These are phyloP conservation scores for Starmerella bombi DNA, from an alignment of 805 yeast genomes.

Conservation along the genomic window DNA sequence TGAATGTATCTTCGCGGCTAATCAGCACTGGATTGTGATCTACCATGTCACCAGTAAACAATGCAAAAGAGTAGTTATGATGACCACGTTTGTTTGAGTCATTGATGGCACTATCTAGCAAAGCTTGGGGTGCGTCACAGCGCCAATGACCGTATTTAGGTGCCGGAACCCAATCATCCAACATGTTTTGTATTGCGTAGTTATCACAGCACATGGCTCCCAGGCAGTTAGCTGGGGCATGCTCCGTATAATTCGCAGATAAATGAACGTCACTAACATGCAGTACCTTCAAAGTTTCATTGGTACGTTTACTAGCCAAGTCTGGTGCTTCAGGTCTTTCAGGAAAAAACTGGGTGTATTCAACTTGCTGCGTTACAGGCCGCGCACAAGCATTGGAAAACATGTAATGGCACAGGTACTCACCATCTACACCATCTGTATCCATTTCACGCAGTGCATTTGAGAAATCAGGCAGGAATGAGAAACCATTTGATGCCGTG, in stretches of 20 bases:
- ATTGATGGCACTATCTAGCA: constrained; percentile 45
- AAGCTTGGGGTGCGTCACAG: constrained; percentile 54
- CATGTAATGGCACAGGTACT: constrained; percentile 46
- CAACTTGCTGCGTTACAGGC: constrained; percentile 41
- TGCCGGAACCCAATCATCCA: constrained; percentile 35
- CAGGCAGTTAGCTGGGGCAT: constrained; percentile 32
- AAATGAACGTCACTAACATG: constrained; percentile 58
- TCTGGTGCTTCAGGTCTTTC: constrained; percentile 27
- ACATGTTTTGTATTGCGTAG: constrained; percentile 31
- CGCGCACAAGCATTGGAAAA: constrained; percentile 38
- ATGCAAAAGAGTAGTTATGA: constrained; percentile 40
- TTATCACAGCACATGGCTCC: constrained; percentile 47
- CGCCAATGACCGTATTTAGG: constrained; percentile 46
- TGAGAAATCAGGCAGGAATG: constrained; percentile 33
- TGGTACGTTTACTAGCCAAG: constrained; percentile 1
- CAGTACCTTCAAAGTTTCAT: constrained; percentile 41
- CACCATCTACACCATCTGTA: constrained; percentile 42
- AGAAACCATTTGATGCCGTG: constrained; percentile 11
- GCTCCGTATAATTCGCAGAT: constrained; percentile 37
- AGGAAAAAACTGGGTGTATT: constrained; percentile 36
- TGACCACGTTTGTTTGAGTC: constrained; percentile 23
- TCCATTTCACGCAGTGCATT: constrained; percentile 40
- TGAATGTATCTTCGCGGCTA: constrained; percentile 36
- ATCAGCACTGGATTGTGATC: constrained; percentile 46
- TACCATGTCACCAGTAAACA: constrained; percentile 64